Conservation (phyloP, 192 early-diverging fungal species). For the Rhizoclosmatium sp. region DNA sequence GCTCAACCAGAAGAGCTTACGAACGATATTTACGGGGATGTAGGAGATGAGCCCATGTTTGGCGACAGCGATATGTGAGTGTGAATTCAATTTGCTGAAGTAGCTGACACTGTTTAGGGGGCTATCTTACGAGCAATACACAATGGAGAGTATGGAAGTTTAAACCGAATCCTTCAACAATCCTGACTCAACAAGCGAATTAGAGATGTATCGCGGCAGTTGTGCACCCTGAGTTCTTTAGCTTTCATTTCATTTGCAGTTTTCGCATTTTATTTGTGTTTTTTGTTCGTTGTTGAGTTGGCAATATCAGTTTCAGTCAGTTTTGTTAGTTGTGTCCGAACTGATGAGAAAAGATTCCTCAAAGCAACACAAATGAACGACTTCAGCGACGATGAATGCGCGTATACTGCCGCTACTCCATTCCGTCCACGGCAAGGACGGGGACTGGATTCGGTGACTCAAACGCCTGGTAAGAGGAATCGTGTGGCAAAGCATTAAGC, state of each 20-base stretch:
- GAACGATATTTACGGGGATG: slow-evolving; percentile 48
- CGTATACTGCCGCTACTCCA: too few species aligned
- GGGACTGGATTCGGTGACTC: too few species aligned
- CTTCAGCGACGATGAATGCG: too few species aligned
- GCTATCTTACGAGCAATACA: slow-evolving; percentile 69
- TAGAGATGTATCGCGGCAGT: not conserved
- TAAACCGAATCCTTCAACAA: slow-evolving; percentile 18
- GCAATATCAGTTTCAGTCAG: too few species aligned
- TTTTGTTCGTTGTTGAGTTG: not conserved
- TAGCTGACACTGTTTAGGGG: slow-evolving; percentile 18
- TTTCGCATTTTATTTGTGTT: not conserved
- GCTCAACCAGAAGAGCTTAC: slow-evolving; percentile 63
- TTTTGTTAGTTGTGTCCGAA: too few species aligned
- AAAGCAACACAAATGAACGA: too few species aligned
- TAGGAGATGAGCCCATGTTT: slow-evolving; percentile 44
- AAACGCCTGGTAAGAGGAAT: too few species aligned
- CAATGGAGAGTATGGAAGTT: slow-evolving; percentile 73
- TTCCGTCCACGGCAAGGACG: too few species aligned
- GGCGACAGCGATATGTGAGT: slow-evolving; percentile 36
- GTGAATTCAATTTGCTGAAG: slow-evolving; percentile 24
- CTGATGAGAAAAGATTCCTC: too few species aligned
- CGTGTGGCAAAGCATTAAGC: too few species aligned
- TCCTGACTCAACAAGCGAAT: not conserved
- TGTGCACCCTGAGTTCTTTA: not conserved
- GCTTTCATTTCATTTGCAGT: not conserved